Evolutionary conservation across 805 yeast species (phyloP).

Genomic region (Candida ponderosae): DNA sequence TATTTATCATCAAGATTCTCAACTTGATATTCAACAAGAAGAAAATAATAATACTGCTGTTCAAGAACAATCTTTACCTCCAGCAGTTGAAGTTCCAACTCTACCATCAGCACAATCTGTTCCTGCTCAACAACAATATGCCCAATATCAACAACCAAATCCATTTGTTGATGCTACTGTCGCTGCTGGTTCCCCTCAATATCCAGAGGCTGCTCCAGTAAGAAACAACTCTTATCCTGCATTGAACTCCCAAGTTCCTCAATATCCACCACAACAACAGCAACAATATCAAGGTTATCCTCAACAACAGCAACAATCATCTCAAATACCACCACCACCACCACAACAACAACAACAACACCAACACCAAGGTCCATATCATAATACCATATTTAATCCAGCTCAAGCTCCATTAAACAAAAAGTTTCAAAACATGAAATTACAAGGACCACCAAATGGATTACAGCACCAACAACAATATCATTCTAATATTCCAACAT

Average conservation of each 20-base stretch:
- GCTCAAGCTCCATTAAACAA: not conserved
- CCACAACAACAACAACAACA: too few species aligned
- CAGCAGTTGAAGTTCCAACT: conserved; percentile 21
- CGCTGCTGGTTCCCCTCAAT: not conserved
- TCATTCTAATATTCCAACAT: not conserved
- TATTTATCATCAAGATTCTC: conserved; percentile 14
- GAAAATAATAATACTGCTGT: not conserved
- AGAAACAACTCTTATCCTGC: not conserved
- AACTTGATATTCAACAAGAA: conserved; percentile 1
- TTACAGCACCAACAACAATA: too few species aligned
- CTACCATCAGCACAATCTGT: conserved; percentile 19
- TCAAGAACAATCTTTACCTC: conserved; percentile 1
- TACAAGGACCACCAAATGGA: not conserved
- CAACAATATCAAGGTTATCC: not conserved
- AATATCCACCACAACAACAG: not conserved
- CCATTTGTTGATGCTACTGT: too few species aligned
- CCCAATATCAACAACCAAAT: too few species aligned
- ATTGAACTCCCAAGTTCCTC: not conserved
- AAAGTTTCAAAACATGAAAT: not conserved
- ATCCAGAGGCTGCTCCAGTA: not conserved
- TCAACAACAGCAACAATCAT: not conserved
- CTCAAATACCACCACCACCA: not conserved
- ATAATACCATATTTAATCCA: too few species aligned
- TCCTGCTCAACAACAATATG: not conserved
- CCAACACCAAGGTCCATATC: too few species aligned